phyloP scores from a whole-genome alignment of 805 yeast species.

The Schwanniomyces sp. region DNA sequence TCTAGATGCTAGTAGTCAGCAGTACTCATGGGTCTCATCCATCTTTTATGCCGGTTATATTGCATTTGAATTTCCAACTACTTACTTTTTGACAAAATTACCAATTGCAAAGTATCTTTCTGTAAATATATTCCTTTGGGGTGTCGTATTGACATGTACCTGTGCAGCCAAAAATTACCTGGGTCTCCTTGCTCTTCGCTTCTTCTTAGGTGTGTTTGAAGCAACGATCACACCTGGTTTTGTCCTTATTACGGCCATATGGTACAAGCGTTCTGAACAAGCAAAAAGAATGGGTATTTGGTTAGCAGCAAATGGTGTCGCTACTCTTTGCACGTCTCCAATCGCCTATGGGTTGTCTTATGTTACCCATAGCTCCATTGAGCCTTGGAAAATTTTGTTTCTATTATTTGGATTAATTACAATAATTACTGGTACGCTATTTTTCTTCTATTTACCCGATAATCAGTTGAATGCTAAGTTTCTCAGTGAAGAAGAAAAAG shows the following conservation, averaged over 20 bases:
- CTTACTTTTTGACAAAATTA: conserved; percentile 10
- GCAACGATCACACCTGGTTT: conserved; percentile 8
- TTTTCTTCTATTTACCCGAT: conserved; percentile 31
- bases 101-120: conserved; percentile 20
- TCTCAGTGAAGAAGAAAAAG: conserved; percentile 39
- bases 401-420: conserved; percentile 42
- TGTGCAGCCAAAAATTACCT: conserved; percentile 4
- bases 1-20: conserved; percentile 38
- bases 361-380: conserved; percentile 10
- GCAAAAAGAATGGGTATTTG: conserved; percentile 33
- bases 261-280: conserved; percentile 22
- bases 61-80: conserved; percentile 2
- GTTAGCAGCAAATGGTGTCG: conserved; percentile 36
- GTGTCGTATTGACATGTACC: conserved; percentile 3
- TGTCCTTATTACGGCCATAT: conserved; percentile 6
- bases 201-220: conserved; percentile 23
- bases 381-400: conserved; percentile 43
- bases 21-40: conserved; percentile 44
- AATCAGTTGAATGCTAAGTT: conserved; percentile 38
- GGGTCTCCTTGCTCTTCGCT: conserved; percentile 4
- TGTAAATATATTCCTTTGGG: conserved; percentile 11
- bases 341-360: conserved; percentile 19
- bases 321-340: conserved; percentile 38
- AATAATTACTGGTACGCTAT: conserved; percentile 27
- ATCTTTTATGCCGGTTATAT: conserved; percentile 41